phyloP scores from a whole-genome alignment of 192 early-diverging fungal species.

The Backusella mclennaniae region DNA sequence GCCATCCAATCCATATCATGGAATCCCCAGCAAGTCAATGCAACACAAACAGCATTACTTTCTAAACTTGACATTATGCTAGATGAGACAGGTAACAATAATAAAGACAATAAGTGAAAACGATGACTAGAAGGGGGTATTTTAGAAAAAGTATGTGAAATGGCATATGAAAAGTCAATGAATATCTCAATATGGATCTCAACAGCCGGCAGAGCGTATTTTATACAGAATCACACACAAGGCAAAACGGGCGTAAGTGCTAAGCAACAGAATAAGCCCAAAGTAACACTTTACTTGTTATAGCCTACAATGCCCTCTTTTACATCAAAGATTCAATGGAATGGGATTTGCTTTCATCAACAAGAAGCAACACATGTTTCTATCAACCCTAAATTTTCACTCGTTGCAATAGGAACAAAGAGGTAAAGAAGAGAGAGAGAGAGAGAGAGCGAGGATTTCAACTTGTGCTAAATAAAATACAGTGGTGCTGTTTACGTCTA shows the following conservation, averaged over 20 bases:
- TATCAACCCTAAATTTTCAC: constrained; percentile 67
- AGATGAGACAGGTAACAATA: neutral
- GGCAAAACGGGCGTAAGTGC: constrained; percentile 28
- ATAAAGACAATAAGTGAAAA: constrained; percentile 11
- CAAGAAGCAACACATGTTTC: constrained; percentile 55
- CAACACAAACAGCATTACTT: constrained; percentile 52
- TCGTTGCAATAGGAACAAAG: constrained; percentile 68
- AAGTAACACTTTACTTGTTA: neutral
- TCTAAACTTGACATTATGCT: constrained; percentile 48
- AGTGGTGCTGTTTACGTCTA: constrained; percentile 57
- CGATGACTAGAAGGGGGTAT: neutral
- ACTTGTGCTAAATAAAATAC: neutral
- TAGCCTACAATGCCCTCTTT: constrained; percentile 20
- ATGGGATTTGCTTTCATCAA: constrained; percentile 52
- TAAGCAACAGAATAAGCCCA: neutral
- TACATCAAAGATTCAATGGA: constrained; percentile 36
- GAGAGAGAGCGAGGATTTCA: too few species aligned
- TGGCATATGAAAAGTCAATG: constrained; percentile 32
- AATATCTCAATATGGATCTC: constrained; percentile 59
- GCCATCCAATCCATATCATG: constrained; percentile 76
- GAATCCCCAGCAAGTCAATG: constrained; percentile 59
- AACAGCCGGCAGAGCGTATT: constrained; percentile 62
- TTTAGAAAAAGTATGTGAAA: constrained; percentile 23
- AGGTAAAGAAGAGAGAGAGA: constrained; percentile 27
- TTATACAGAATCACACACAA: constrained; percentile 48